Evolutionary conservation across 2,329 filamentous ascomycete species (phyloP).

Genomic region (Fusarium sp.): DNA sequence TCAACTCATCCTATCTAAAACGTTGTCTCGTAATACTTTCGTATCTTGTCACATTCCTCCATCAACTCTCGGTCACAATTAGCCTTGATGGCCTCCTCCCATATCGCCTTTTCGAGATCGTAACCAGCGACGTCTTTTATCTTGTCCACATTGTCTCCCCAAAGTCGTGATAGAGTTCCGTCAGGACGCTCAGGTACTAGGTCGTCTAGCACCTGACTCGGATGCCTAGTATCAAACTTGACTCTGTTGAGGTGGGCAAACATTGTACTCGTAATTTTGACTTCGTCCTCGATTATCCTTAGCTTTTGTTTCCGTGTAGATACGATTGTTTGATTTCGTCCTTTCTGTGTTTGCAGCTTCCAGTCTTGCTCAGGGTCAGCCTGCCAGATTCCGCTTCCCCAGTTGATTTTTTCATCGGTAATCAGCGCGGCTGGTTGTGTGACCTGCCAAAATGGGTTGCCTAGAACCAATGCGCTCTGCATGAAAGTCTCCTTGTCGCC

Average conservation of each 20-base stretch:
- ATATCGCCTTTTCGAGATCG: slow-evolving; percentile 37
- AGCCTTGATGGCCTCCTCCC: slow-evolving; percentile 37
- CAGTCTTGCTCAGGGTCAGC: slow-evolving; percentile 39
- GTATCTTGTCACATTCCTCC: slow-evolving; percentile 37
- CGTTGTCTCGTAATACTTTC: slow-evolving; percentile 32
- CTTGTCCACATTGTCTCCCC: slow-evolving; percentile 23
- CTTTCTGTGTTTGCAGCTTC: background rate
- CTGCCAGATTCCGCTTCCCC: slow-evolving; percentile 40
- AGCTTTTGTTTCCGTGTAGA: background rate
- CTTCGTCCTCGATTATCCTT: background rate
- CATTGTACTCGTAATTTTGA: slow-evolving; percentile 27
- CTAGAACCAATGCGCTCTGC: slow-evolving; percentile 31
- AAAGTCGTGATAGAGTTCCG: slow-evolving; percentile 22
- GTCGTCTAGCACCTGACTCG: slow-evolving; percentile 8
- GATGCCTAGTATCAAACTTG: slow-evolving; percentile 33
- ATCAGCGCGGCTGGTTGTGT: slow-evolving; percentile 18
- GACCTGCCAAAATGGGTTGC: slow-evolving; percentile 35
- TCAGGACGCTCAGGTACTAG: slow-evolving; percentile 15
- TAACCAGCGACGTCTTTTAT: slow-evolving; percentile 30
- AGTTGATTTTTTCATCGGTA: slow-evolving; percentile 23
- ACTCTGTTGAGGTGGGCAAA: slow-evolving; percentile 40
- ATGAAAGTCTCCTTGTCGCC: slow-evolving; percentile 40
- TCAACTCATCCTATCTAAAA: slow-evolving; percentile 17
- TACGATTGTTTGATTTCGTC: background rate
- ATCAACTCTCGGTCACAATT: slow-evolving; percentile 27